Evolutionary conservation across 164 flowering plant genomes (phyloP), one percentile per base, ranked within the genome.

Genomic region (Kingdonia uniflora): DNA sequence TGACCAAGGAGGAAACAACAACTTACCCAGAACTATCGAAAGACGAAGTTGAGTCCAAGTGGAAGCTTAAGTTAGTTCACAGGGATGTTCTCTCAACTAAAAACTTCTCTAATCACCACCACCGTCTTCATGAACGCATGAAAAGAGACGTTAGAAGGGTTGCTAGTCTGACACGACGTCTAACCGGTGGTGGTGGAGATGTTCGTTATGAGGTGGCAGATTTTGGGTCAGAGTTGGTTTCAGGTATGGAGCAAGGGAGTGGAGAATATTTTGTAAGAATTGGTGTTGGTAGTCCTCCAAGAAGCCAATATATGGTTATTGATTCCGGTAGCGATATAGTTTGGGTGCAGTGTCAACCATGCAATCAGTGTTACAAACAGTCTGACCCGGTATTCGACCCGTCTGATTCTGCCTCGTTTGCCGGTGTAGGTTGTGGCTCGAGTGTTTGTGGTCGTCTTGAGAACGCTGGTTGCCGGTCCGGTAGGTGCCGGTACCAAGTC

Each of bases 331-430:
- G 91, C 50, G 97, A 90, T 48, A 77, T 90, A 22, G 76, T 80
- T 0, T 89, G 97, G 97, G 87, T 89, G 38, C 97, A 89, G 60
- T 89, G 97, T 48, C 79, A 79, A 51, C 97, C 97, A 2, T 89
- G 97, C 44, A 65, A 37, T 17, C 80, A 68, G 13, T 89, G 97
- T 47, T 89, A 89, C 69, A 74, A 49, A 43, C 97, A 89, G 51
- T 72, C 84, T 60, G 95, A 89, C 71, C 95, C 97, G 23, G 75
- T 90, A 0, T 90, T 84, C 56, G 75, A 86, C 75, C 97, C 97
- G 39, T 63, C 92, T 1, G 38, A 26, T 8, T 89, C 97, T 0
- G 79, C 81, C 1, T 69, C 95, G 0, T 89, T 71, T 56, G 10
- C 81, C 2, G 82, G 84, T 0, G 81, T 89, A 2, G 54, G 83